Base-by-base conservation (phyloP, 768 basidiomycete genomes). In the Pisolithus tinctorius region DNA sequence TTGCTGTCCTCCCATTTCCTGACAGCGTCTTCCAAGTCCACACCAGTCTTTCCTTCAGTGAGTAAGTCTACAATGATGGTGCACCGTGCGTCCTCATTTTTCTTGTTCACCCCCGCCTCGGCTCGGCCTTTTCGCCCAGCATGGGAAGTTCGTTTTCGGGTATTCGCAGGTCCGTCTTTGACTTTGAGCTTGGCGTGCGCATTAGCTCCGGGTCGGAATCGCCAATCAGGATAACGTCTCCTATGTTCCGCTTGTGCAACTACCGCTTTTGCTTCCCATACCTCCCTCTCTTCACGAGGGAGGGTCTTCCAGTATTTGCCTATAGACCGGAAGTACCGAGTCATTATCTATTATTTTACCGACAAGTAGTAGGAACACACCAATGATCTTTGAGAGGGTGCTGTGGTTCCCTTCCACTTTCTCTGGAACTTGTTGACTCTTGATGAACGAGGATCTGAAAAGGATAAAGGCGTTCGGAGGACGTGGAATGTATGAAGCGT, bases 381-480 rank as follows among this genome's bases (percentile, higher is more conserved):
- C 88, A 53, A 89, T 86, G 59, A 89, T 88, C 73, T 89, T 89
- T 55, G 85, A 87, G 47, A 89, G 74, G 6, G 80, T 83, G 61
- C 83, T 83, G 57, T 88, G 86, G 58, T 87, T 89, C 1, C 86
- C 86, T 60, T 89, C 87, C 48, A 88, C 86, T 64, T 81, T 80
- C 36, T 80, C 84, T 2, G 87, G 82, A 46, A 88, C 81, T 58
- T 82, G 81, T 64, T 86, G 79, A 58, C 80, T 82, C 30, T 78
- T 75, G 65, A 89, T 86, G 69, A 89, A 88, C 29, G 80, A 81
- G 23, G 84, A 85, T 58, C 87, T 80, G 68, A 88, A 90, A 66
- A 89, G 83, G 59, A 89, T 90, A 70, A 89, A 90, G 53, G 88
- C 87, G 68, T 88, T 90, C 25, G 87, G 87, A 6, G 88, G 87